Base-by-base conservation (phyloP, 192 early-diverging fungal species). In the Rhizoclosmatium sp. region DNA sequence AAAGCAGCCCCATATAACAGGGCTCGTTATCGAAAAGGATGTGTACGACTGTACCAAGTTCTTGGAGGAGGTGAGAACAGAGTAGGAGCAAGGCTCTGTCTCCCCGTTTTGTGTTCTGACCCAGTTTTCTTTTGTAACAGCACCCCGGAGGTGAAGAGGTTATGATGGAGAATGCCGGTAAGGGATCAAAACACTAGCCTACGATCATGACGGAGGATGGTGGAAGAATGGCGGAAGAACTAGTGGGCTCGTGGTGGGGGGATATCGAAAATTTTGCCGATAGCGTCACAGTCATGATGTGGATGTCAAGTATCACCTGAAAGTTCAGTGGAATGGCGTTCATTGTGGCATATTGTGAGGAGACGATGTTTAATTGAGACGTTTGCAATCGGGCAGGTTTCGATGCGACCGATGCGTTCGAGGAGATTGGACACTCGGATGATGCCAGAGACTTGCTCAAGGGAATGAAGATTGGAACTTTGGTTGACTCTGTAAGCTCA, bases 61-160 rank as follows among this genome's bases (percentile, higher is more conserved):
- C 79, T 71, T 88, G 75, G 87, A 86, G 51, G 85, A 88, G 79
- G 79, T 79, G 47, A 12, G 70, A n/a, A 9, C 2, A 47, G 5
- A 44, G 16, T 14, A 14, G 21, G 40, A 71, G 59, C 39, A 16
- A 7, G 5, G 51, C 51, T 54, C 51, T 16, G 51, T 16, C 16
- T 7, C 51, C 9, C 16, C 40, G 4, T 56, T 42, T 79, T 79
- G 69, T 12, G 4, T 19, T 56, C 23, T 3, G 5, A 14, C 9
- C 65, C 54, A 39, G 21, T 49, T 69, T 47, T 31, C 40, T 76
- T 64, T 23, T 42, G 42, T 16, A 71, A 10, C 54, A 98, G 94
- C 97, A 99, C 83, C 97, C 97, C 39, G 97, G 97, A 82, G 97
- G 97, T 82, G 97, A 97, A 86, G 97, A 99, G 83, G 94, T 99